Conservation (phyloP, 805 yeast genomes). For the Lipomyces spencermartinsiae region DNA sequence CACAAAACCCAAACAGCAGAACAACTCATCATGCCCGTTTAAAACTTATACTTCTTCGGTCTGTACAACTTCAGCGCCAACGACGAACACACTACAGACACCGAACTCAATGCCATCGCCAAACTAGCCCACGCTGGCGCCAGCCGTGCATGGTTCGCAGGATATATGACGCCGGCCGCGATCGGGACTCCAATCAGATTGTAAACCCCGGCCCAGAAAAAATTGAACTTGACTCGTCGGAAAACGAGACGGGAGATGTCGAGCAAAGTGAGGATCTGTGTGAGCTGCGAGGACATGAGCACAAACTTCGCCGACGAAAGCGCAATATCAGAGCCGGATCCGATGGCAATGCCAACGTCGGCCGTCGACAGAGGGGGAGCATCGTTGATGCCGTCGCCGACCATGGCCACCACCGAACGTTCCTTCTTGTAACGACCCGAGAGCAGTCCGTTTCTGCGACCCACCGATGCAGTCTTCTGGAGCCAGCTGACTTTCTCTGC, state of each 20-base stretch:
- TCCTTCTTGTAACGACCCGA: constrained; percentile 36
- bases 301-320: constrained; percentile 77
- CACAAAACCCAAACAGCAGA: not conserved
- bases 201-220: constrained; percentile 85
- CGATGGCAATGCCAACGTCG: constrained; percentile 78
- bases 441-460: constrained; percentile 21
- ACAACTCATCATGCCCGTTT: not conserved
- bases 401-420: constrained; percentile 67
- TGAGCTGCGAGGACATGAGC: constrained; percentile 57
- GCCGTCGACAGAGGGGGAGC: constrained; percentile 80
- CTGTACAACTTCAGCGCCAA: constrained; percentile 64
- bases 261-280: constrained; percentile 61
- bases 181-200: constrained; percentile 86
- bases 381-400: constrained; percentile 85
- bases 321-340: constrained; percentile 79
- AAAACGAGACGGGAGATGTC: constrained; percentile 76
- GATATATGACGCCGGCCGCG: constrained; percentile 90
- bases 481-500: constrained; percentile 64
- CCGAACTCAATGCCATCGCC: constrained; percentile 92
- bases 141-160: constrained; percentile 70
- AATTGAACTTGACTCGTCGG: constrained; percentile 75
- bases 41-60: constrained; percentile 31
- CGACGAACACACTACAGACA: constrained; percentile 85
- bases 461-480: constrained; percentile 51
- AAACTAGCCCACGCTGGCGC: constrained; percentile 90